These are phyloP conservation scores for Malus fusca DNA, from an alignment of 306 rosid species.

Conservation along the genomic window DNA sequence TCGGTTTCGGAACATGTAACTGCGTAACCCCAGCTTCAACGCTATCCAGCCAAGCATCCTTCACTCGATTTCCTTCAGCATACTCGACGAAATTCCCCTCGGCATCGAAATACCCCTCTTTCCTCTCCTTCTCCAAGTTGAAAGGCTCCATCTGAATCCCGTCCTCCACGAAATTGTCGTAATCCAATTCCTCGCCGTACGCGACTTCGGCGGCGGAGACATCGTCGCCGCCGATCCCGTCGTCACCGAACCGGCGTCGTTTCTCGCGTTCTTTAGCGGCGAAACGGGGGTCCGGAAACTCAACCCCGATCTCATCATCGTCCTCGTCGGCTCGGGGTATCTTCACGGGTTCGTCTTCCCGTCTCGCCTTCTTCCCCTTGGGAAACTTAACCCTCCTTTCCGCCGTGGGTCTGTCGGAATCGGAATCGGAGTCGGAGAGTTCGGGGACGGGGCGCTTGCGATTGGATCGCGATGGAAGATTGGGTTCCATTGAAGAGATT, in stretches of 20 bases:
- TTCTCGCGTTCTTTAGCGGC: slow-evolving; percentile 69
- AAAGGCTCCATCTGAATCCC: slow-evolving; percentile 91
- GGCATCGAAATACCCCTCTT: slow-evolving; percentile 71
- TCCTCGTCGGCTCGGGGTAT: slow-evolving; percentile 30
- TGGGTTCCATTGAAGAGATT: neutral
- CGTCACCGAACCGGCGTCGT: slow-evolving; percentile 34
- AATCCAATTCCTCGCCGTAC: slow-evolving; percentile 39
- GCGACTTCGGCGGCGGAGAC: slow-evolving; percentile 48
- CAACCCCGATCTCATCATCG: neutral
- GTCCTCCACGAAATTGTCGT: slow-evolving; percentile 50
- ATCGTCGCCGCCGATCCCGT: slow-evolving; percentile 30
- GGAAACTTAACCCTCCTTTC: slow-evolving; percentile 76
- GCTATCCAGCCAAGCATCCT: slow-evolving; percentile 25
- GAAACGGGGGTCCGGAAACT: slow-evolving; percentile 27
- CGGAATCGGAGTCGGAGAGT: neutral
- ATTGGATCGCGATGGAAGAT: neutral
- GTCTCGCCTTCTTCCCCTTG: slow-evolving; percentile 75
- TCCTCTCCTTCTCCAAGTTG: slow-evolving; percentile 73
- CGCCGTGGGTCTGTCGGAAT: neutral
- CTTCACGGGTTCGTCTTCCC: slow-evolving; percentile 36
- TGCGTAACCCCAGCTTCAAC: neutral
- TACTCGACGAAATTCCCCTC: slow-evolving; percentile 82
- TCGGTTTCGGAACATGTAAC: neutral
- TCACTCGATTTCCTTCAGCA: slow-evolving; percentile 49
- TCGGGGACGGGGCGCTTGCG: neutral